These are phyloP conservation scores for Sarocladiaceae sp. DNA, from an alignment of 2,329 filamentous ascomycete genomes.

Conservation along the genomic window DNA sequence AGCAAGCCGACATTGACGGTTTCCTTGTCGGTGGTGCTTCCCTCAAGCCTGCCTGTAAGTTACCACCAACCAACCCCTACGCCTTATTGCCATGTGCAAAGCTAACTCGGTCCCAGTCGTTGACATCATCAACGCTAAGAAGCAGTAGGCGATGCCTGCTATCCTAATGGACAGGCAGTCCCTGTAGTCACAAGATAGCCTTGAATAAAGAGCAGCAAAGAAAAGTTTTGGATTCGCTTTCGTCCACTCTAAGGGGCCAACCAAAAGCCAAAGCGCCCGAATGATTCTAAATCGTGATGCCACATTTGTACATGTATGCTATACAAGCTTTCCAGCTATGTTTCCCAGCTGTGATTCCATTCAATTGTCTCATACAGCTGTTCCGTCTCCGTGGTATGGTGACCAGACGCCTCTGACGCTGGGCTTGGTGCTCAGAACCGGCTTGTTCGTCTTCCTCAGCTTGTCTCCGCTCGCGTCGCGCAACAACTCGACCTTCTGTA, in stretches of 20 bases:
- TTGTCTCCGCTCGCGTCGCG: constrained; percentile 72
- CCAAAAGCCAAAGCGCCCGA: not conserved
- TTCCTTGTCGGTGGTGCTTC: constrained; percentile 96
- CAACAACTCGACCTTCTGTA: constrained; percentile 70
- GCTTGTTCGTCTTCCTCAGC: constrained; percentile 56
- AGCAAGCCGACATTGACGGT: constrained; percentile 92
- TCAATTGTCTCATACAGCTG: too few relatives aligned
- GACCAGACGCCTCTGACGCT: constrained; percentile 67
- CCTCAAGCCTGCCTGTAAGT: constrained; percentile 90
- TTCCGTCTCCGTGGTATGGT: constrained; percentile 58
- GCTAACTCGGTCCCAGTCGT: constrained; percentile 34
- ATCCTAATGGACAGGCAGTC: too few relatives aligned
- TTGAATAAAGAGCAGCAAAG: constrained; percentile 15
- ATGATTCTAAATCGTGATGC: constrained; percentile 12
- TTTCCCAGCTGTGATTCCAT: too few relatives aligned
- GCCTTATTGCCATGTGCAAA: not conserved
- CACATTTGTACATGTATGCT: constrained; percentile 5
- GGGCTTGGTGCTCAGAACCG: constrained; percentile 56
- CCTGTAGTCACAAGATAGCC: too few relatives aligned
- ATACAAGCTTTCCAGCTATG: not conserved
- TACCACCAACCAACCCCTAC: not conserved
- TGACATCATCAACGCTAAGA: constrained; percentile 52
- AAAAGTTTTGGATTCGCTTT: constrained; percentile 11
- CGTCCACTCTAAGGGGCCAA: constrained; percentile 6
- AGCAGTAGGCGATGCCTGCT: constrained; percentile 32